Base-by-base conservation (phyloP, 164 flowering plant genomes). In the Vitis rotundifolia region DNA sequence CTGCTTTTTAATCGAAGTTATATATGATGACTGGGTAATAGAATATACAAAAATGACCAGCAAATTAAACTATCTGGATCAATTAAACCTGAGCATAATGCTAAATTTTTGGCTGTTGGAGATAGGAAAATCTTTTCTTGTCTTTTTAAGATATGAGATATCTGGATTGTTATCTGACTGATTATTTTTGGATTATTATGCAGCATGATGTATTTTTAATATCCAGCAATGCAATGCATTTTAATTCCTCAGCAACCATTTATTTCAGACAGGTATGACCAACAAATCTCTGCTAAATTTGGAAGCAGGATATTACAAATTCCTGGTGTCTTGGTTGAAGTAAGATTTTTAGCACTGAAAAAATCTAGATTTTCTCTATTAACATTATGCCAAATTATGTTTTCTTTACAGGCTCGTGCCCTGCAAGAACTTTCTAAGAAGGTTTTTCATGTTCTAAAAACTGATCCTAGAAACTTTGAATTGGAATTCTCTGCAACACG, bases 141-240 rank as follows among this genome's bases (percentile, higher is more conserved):
- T 22, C 26, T 22, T 22, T 22, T 22, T 22, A 22, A 1, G 2
- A 22, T 22, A 22, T 22, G 26, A 22, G 26, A 22, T 22, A 22
- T 22, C 26, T 22, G 26, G 26, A 22, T 22, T 22, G 26, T 22
- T 22, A 61, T 64, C 61, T 31, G 26, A 68, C 64, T 71, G 54
- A 60, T 50, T 61, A 1, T 58, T 68, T 49, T 67, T 74, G 51
- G 66, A 31, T 3, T 56, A 16, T 44, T 55, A 18, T 80, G 83
- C 93, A 92, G 97, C 81, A 75, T 69, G 97, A 92, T 71, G 81
- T 74, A 58, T 85, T 85, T 73, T 64, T 92, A 66, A 88, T 92
- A 67, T 69, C 82, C 19, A 63, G 70, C 75, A 92, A 92, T 74
- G 97, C 95, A 13, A 88, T 90, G 97, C 85, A 75, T 74, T 92